A percentile compares a stretch with the other conserved stretches of the same genome.
phyloP scores from a whole-genome alignment of 768 basidiomycete species.

The Lentinula detonsa region DNA sequence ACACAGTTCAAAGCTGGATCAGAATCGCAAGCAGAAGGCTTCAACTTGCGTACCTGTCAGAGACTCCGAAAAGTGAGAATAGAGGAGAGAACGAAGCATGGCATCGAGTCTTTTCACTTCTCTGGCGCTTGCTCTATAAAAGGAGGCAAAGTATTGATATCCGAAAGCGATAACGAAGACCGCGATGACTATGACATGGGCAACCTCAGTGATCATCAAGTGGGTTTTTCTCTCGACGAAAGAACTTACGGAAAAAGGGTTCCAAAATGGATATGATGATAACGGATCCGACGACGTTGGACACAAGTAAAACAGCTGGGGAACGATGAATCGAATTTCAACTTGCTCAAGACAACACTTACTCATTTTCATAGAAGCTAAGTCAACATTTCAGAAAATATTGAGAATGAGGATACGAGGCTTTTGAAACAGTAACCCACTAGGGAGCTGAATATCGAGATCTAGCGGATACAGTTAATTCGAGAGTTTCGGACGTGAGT shows the following conservation, averaged over 20 bases:
- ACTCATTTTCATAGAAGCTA: constrained; percentile 56
- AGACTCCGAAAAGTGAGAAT: constrained; percentile 75
- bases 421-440: constrained; percentile 22
- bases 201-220: background rate
- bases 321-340: background rate
- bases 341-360: constrained; percentile 16
- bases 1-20: background rate
- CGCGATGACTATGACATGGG: constrained; percentile 40
- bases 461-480: constrained; percentile 21
- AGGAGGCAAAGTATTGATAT: constrained; percentile 61
- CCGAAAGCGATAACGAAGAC: constrained; percentile 47
- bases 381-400: background rate
- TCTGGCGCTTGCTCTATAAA: constrained; percentile 66
- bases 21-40: background rate
- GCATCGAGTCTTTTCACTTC: constrained; percentile 69
- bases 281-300: constrained; percentile 45
- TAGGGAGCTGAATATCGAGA: constrained; percentile 55
- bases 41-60: constrained; percentile 38
- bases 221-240: background rate
- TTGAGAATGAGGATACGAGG: background rate
- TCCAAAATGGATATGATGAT: constrained; percentile 53
- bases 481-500: background rate
- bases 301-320: constrained; percentile 43
- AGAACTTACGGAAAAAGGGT: constrained; percentile 51
- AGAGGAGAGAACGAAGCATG: constrained; percentile 67